Base-by-base conservation (phyloP, 2,329 filamentous ascomycete genomes). In the Beauveria caledonica region DNA sequence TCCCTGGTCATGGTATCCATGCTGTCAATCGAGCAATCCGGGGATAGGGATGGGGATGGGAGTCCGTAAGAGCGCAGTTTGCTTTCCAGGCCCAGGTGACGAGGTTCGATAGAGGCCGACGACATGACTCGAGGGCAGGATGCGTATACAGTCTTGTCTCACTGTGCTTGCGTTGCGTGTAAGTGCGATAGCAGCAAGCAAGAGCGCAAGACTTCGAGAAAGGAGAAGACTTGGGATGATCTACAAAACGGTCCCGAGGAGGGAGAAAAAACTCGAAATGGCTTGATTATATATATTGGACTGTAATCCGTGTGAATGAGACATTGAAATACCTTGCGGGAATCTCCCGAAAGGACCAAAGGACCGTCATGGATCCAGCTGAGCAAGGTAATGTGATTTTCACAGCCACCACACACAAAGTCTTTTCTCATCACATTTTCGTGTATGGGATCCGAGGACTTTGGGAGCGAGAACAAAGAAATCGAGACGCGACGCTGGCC, bases 401-500 rank as follows among this genome's bases (percentile, higher is more conserved):
- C n/a, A 58, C 29, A 50, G 55, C 55, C 55, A 49, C 55, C 23
- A 19, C 33, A 11, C 19, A 5, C 15, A 13, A 27, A 8, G 36
- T 33, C 33, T 40, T 40, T 58, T 27, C 21, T 36, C 33, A 36
- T 50, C 44, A 58, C 45, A 19, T 40, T 58, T 39, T 13, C 23
- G 13, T 40, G 33, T 33, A 36, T 36, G 33, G 33, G 33, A 36
- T 36, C 33, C 33, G 33, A 36, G 11, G 33, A 36, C 33, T 11
- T 36, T 36, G 33, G 33, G 33, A 36, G 33, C 11, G 13, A 19
- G 55, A 50, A 58, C 55, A 58, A 58, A 58, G 55, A 58, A 58
- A 39, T 13, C 10, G 2, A 5, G 29, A 29, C 9, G n/a, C 21
- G 15, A 58, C 17, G 19, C 33, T 6, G 55, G 25, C 42, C 29